A percentile compares a stretch with the other conserved stretches of the same genome.
Conservation (phyloP, 2,329 filamentous ascomycete species). For the Verticillium dahliae region DNA sequence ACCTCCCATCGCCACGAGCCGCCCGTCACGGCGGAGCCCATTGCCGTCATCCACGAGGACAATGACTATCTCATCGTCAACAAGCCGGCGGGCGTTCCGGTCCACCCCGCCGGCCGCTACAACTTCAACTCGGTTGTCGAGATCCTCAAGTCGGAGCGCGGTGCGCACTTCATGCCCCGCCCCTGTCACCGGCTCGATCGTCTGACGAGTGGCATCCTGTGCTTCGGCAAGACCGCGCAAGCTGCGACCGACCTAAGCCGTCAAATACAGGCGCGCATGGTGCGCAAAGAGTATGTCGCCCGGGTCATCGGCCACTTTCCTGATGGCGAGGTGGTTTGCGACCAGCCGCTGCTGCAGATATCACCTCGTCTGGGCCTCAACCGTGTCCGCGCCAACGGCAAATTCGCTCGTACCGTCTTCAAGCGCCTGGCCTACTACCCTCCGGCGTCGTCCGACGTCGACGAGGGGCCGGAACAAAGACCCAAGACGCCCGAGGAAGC, state of each 20-base stretch:
- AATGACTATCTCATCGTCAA: constrained; percentile 93
- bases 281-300: constrained; percentile 93
- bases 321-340: constrained; percentile 83
- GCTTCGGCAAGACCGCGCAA: constrained; percentile 79
- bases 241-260: constrained; percentile 71
- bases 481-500: constrained; percentile 16
- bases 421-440: constrained; percentile 90
- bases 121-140: constrained; percentile 92
- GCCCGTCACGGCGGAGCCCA: constrained; percentile 73
- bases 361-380: constrained; percentile 94
- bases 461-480: constrained; percentile 8
- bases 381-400: constrained; percentile 87
- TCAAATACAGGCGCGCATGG: constrained; percentile 73
- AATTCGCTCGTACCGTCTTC: constrained; percentile 85
- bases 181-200: constrained; percentile 92
- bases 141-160: constrained; percentile 77
- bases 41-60: constrained; percentile 84
- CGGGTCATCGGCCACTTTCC: constrained; percentile 88
- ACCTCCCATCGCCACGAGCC: constrained; percentile 94
- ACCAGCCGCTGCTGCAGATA: constrained; percentile 89
- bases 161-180: constrained; percentile 46
- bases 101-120: constrained; percentile 92
- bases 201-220: constrained; percentile 95
- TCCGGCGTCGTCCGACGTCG: constrained; percentile 22
- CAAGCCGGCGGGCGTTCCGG: constrained; percentile 90